Conservation (phyloP, 2,329 filamentous ascomycete species). For the Scedosporium dehoogii region DNA sequence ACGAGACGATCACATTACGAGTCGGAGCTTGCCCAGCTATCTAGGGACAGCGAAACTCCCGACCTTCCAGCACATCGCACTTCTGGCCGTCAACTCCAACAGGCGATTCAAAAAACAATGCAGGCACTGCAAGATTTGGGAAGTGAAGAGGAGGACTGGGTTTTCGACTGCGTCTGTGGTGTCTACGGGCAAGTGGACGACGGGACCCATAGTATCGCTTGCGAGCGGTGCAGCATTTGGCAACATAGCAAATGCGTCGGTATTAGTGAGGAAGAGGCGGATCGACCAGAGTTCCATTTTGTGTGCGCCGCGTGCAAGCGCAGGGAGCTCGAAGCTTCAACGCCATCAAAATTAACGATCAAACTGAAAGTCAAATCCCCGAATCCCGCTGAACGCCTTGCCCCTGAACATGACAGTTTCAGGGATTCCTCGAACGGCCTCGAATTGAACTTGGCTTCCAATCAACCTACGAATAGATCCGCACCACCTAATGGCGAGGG, state of each 20-base stretch:
- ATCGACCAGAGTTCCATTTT: conserved; percentile 79
- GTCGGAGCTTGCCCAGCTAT: conserved; percentile 69
- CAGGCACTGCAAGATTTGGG: conserved; percentile 46
- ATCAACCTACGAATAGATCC: too few species aligned
- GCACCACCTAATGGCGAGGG: too few species aligned
- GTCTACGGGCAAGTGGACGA: conserved; percentile 89
- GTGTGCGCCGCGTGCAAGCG: conserved; percentile 65
- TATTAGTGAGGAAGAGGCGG: conserved; percentile 68
- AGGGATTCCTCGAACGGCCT: too few species aligned
- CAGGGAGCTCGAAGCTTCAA: conserved; percentile 46
- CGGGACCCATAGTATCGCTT: conserved; percentile 85
- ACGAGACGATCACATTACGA: conserved; percentile 73
- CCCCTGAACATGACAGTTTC: too few species aligned
- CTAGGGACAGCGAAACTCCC: conserved; percentile 20
- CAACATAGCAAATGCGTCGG: conserved; percentile 90
- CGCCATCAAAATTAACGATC: conserved; percentile 30
- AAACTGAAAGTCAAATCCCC: conserved; percentile 31
- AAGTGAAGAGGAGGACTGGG: conserved; percentile 77
- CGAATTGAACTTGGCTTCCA: too few species aligned
- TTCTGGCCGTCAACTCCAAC: conserved; percentile 43
- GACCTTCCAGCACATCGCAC: conserved; percentile 1
- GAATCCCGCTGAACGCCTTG: neutral
- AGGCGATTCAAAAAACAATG: conserved; percentile 70
- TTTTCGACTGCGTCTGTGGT: conserved; percentile 91
- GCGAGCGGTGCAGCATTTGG: conserved; percentile 91